Evolutionary conservation across 768 basidiomycete genomes (phyloP), one percentile per base, ranked within the genome.

Genomic region (Lentinula detonsa): DNA sequence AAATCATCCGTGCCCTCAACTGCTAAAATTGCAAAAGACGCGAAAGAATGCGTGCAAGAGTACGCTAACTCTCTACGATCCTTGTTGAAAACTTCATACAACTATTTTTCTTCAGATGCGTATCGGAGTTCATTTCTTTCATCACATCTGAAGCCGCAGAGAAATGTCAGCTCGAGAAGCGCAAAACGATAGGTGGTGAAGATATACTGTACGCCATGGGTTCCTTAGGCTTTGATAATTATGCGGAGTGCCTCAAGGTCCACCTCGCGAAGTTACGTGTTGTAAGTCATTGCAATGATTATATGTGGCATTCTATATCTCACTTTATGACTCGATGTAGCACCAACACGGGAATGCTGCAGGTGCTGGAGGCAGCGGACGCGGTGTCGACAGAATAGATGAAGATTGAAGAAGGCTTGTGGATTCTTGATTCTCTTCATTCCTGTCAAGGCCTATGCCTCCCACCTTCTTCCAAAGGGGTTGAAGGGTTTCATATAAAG

Each of bases 141-240:
- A 94, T 98, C 76, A 97, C 95, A 33, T 91, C 88, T 48, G 96
- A 98, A 73, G 96, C 96, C 4, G 93, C 93, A 15, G 96, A 98
- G 74, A 93, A 93, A 69, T 95, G 94, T 65, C 84, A 90, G 70
- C 79, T 90, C 66, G 95, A 98, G 78, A 98, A 98, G 75, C 83
- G 96, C 63, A 98, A 98, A 79, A 98, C 96, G 61, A 95, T 98
- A 48, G 95, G 93, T 11, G 96, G 96, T 28, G 95, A 98, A 78
- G 96, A 98, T 72, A 95, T 98, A 50, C 74, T 98, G 60, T 90
- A 93, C 66, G 95, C 95, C n/a, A 95, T 98, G 93, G 77, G 82
- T 39, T 83, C 88, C 40, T 82, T 98, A 21, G 96, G 96, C 23
- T 97, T 97, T 67, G 95, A 97, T 66, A 91, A 96, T 68, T 97